phyloP scores from a whole-genome alignment of 495 filamentous ascomycete species.

The Thermochaetoides thermophila region DNA sequence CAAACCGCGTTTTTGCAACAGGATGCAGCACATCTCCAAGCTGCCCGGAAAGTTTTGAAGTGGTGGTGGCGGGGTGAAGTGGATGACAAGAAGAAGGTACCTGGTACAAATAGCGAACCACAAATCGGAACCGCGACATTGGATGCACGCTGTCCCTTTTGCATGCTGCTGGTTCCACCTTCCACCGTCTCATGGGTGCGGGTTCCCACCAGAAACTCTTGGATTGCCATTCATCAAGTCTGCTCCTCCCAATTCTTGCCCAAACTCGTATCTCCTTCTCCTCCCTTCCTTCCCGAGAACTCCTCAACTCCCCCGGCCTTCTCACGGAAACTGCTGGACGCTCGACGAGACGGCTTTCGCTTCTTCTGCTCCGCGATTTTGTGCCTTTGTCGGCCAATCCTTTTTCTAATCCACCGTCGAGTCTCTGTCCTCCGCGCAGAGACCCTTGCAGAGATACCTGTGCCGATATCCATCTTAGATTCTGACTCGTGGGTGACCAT shows the following conservation, averaged over 20 bases:
- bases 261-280: constrained; percentile 1
- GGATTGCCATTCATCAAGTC: constrained; percentile 16
- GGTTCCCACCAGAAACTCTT: constrained; percentile 9
- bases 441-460: constrained; percentile 14
- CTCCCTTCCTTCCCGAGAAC: constrained; percentile 6
- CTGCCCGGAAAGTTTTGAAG: no score
- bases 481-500: background rate
- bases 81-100: no score
- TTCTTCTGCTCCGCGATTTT: constrained; percentile 15
- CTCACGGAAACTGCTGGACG: constrained; percentile 3
- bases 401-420: constrained; percentile 6
- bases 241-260: constrained; percentile 4
- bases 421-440: no score
- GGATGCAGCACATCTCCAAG: no score
- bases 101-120: no score
- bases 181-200: constrained; percentile 5
- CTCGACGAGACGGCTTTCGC: constrained; percentile 11
- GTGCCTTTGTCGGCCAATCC: constrained; percentile 4
- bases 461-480: constrained; percentile 1
- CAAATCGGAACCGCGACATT: no score
- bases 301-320: constrained; percentile 4
- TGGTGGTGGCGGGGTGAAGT: no score
- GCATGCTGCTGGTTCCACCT: constrained; percentile 5
- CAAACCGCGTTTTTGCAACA: no score
- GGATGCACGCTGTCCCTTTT: constrained; percentile 1